A percentile compares a stretch with the other conserved stretches of the same genome.
Conservation (phyloP, 2,329 filamentous ascomycete genomes). For the Xylariaceae sp. region DNA sequence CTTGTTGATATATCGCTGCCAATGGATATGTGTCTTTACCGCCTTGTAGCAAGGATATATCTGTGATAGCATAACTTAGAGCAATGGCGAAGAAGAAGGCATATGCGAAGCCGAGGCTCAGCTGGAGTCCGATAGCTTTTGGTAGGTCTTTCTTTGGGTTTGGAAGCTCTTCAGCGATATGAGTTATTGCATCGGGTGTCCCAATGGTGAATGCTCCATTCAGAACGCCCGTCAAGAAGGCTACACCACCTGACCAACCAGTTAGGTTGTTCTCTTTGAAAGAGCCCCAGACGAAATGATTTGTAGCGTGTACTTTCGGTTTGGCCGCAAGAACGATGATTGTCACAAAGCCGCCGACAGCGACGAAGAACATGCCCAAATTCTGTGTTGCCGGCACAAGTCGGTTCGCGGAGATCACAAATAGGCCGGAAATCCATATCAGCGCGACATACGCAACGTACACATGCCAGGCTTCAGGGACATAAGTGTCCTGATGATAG, state of each 20-base stretch:
- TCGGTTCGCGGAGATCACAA: constrained; percentile 55
- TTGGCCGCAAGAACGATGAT: constrained; percentile 51
- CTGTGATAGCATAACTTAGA: constrained; percentile 52
- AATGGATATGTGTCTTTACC: constrained; percentile 55
- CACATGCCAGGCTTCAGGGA: constrained; percentile 52
- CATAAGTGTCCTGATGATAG: constrained; percentile 51
- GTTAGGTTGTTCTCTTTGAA: constrained; percentile 45
- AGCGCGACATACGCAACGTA: constrained; percentile 56
- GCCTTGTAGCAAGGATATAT: constrained; percentile 49
- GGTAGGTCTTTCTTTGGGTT: constrained; percentile 45
- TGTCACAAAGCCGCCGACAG: constrained; percentile 48
- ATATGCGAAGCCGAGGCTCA: constrained; percentile 43
- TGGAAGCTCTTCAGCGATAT: constrained; percentile 59
- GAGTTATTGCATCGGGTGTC: constrained; percentile 59
- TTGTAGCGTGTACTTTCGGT: constrained; percentile 48
- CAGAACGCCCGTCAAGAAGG: constrained; percentile 61
- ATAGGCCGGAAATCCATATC: constrained; percentile 48
- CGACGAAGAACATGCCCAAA: constrained; percentile 52
- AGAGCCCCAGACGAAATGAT: constrained; percentile 50
- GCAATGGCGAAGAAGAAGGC: constrained; percentile 50
- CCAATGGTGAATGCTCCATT: constrained; percentile 66
- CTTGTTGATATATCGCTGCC: constrained; percentile 59
- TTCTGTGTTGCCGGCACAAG: constrained; percentile 50
- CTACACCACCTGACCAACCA: constrained; percentile 56
- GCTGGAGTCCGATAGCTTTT: constrained; percentile 46